Conservation (phyloP, 2,329 filamentous ascomycete genomes). For the Fusarium anguioides region DNA sequence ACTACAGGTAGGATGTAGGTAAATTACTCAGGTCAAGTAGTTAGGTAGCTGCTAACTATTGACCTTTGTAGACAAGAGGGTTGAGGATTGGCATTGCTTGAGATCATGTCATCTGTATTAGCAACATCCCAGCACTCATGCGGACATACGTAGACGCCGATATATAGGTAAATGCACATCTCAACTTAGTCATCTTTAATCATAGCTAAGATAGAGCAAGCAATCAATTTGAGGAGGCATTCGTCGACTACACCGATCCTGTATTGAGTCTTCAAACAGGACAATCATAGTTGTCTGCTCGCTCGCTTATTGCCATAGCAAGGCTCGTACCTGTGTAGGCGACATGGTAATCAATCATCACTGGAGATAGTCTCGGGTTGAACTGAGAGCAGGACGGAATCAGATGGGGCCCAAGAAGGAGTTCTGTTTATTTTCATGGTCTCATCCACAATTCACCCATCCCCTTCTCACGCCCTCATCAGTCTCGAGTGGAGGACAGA, state of each 20-base stretch:
- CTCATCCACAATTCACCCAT: constrained; percentile 30
- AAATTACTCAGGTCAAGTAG: too few species aligned
- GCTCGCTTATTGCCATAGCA: too few species aligned
- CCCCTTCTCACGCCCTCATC: constrained; percentile 30
- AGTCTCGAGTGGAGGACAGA: constrained; percentile 16
- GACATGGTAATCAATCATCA: neutral
- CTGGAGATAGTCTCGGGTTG: neutral
- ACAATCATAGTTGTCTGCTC: too few species aligned
- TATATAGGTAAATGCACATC: too few species aligned
- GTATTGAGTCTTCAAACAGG: too few species aligned
- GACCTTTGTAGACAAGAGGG: too few species aligned
- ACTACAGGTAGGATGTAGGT: too few species aligned
- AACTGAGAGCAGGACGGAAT: neutral
- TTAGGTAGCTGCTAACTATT: too few species aligned
- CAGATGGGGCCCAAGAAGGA: constrained; percentile 25
- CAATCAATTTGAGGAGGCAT: neutral
- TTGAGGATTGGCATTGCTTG: neutral
- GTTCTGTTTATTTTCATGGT: constrained; percentile 39
- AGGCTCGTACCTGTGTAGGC: neutral
- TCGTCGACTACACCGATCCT: neutral
- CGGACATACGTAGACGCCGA: too few species aligned
- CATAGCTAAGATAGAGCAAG: neutral
- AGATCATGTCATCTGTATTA: too few species aligned
- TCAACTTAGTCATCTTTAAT: too few species aligned
- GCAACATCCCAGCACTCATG: too few species aligned